Conservation (phyloP, 495 filamentous ascomycete genomes). For the Tuber melanosporum region DNA sequence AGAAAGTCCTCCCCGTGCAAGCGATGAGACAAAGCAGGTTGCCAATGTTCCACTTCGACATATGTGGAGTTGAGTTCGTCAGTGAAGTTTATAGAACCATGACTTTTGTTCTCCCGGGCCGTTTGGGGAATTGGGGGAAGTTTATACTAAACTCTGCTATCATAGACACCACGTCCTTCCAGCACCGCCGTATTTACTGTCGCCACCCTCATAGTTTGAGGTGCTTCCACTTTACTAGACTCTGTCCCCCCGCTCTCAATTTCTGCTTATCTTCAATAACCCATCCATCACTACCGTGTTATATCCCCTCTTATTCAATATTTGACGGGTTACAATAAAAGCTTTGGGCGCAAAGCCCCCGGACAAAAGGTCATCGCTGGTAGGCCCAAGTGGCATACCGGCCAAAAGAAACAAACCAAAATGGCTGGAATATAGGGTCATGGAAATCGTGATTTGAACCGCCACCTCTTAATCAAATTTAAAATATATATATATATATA, state of each 20-base stretch:
- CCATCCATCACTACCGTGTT: neutral
- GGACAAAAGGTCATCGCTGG: too few species aligned
- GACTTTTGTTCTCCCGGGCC: too few species aligned
- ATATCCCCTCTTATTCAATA: too few species aligned
- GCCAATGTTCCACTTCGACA: neutral
- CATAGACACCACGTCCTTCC: neutral
- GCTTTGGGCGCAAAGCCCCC: too few species aligned
- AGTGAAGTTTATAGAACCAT: neutral
- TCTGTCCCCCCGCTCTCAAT: rapidly evolving
- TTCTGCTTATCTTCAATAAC: neutral
- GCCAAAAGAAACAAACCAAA: too few species aligned
- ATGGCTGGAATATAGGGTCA: too few species aligned
- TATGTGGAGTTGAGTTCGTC: neutral
- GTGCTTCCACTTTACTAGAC: neutral
- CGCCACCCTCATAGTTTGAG: neutral
- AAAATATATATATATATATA: too few species aligned
- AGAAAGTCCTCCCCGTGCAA: neutral
- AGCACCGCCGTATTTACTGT: neutral
- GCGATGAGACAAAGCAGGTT: neutral
- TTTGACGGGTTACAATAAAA: too few species aligned
- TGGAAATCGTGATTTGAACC: too few species aligned
- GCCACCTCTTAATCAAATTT: too few species aligned
- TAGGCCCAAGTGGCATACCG: too few species aligned
- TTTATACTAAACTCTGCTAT: neutral
- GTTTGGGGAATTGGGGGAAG: neutral